phyloP scores from a whole-genome alignment of 139 green algal genomes.

The Penium margaritaceum region DNA sequence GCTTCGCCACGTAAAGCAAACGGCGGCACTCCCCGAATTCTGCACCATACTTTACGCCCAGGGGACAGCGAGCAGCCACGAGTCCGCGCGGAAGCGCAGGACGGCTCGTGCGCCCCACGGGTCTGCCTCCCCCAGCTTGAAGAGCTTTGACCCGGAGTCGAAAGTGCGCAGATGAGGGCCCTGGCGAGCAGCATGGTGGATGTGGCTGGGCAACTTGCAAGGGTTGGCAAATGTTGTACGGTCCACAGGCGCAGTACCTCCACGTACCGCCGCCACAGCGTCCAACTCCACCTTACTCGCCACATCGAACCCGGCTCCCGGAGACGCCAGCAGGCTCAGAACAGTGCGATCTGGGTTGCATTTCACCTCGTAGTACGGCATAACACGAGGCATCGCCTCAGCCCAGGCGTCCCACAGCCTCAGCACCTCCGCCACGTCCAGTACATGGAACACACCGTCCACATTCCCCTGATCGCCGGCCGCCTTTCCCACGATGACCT shows the following conservation, averaged over 20 bases:
- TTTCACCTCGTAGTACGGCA: conserved; percentile 89
- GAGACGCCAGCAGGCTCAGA: conserved; percentile 66
- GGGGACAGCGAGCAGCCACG: conserved; percentile 58
- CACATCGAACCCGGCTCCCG: conserved; percentile 91
- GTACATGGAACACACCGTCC: conserved; percentile 82
- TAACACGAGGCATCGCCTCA: conserved; percentile 74
- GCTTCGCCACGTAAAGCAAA: conserved; percentile 56
- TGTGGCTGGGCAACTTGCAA: conserved; percentile 80
- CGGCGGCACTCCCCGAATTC: conserved; percentile 57
- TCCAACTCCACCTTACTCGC: conserved; percentile 77
- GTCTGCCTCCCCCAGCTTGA: conserved; percentile 72
- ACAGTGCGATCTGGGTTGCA: conserved; percentile 82
- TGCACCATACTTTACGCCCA: conserved; percentile 83
- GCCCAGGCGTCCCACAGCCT: conserved; percentile 70
- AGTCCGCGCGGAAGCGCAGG: conserved; percentile 79
- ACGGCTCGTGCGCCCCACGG: conserved; percentile 63
- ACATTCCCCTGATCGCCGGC: no score
- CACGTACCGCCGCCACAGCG: conserved; percentile 63
- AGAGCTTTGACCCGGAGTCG: conserved; percentile 81
- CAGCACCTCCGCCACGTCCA: conserved; percentile 76
- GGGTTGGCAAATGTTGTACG: conserved; percentile 88
- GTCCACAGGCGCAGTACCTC: conserved; percentile 58
- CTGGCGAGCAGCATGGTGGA: conserved; percentile 50
- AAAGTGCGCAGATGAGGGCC: conserved; percentile 80
- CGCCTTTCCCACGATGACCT: no score